These are phyloP conservation scores for Aspergillus alliaceus DNA, from an alignment of 2,329 filamentous ascomycete genomes.

Conservation along the genomic window DNA sequence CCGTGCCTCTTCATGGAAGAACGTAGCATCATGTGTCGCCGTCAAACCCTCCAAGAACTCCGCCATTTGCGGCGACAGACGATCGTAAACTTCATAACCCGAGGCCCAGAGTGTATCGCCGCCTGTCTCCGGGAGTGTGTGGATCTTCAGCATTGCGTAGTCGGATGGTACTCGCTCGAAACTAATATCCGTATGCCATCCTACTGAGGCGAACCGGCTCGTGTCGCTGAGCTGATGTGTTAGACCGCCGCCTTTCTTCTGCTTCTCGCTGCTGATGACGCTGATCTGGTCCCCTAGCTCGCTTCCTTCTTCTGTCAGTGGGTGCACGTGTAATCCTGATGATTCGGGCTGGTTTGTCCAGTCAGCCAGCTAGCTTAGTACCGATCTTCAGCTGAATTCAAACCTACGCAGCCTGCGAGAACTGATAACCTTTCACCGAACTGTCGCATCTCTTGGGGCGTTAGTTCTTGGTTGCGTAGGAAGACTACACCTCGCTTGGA, in stretches of 20 bases:
- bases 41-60: constrained; percentile 60
- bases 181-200: constrained; percentile 62
- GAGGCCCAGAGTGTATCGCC: constrained; percentile 67
- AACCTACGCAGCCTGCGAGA: constrained; percentile 43
- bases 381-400: too few species aligned
- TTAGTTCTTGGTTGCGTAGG: constrained; percentile 65
- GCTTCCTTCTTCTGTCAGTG: constrained; percentile 57
- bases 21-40: constrained; percentile 55
- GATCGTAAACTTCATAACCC: constrained; percentile 66
- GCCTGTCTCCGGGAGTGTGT: constrained; percentile 56
- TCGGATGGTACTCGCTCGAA: constrained; percentile 66
- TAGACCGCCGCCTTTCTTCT: constrained; percentile 44
- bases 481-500: constrained; percentile 69
- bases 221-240: constrained; percentile 34
- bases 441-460: constrained; percentile 61
- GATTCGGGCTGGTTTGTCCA: constrained; percentile 41
- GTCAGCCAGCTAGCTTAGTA: background rate
- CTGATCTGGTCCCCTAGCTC: constrained; percentile 62
- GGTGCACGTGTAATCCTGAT: constrained; percentile 62
- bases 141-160: constrained; percentile 61
- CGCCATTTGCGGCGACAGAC: constrained; percentile 57
- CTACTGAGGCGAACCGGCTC: constrained; percentile 44
- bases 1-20: constrained; percentile 49
- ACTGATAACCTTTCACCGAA: constrained; percentile 47
- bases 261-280: constrained; percentile 60